phyloP scores from a whole-genome alignment of 352 stramenopile genomes.

The Lagenidium giganteum region DNA sequence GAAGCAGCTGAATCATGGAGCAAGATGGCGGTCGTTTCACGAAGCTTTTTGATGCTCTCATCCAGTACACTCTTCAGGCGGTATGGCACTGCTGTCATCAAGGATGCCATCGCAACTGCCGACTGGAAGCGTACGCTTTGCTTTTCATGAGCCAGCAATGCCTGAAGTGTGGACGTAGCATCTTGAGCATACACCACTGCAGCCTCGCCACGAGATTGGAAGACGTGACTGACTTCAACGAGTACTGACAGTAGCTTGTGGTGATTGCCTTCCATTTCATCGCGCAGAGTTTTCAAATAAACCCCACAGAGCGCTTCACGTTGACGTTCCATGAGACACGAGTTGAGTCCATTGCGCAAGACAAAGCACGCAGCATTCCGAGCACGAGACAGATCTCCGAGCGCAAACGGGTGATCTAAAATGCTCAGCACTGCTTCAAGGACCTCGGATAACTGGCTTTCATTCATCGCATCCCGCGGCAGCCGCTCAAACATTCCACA shows the following conservation, averaged over 20 bases:
- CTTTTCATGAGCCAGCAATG: constrained; percentile 56
- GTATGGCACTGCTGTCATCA: constrained; percentile 67
- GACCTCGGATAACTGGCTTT: constrained; percentile 61
- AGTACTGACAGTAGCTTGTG: constrained; percentile 61
- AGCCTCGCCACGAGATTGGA: constrained; percentile 64
- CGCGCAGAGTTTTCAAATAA: constrained; percentile 51
- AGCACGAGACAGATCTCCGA: constrained; percentile 64
- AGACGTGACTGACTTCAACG: constrained; percentile 61
- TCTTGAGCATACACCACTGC: constrained; percentile 38
- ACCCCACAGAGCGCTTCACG: constrained; percentile 55
- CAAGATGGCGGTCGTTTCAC: constrained; percentile 27
- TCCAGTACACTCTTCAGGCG: constrained; percentile 42
- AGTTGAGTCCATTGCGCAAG: constrained; percentile 57
- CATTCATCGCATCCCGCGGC: constrained; percentile 49
- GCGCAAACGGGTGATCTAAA: constrained; percentile 66
- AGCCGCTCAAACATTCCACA: constrained; percentile 74
- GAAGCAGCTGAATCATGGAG: no score
- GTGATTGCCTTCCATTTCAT: constrained; percentile 43
- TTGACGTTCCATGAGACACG: constrained; percentile 59
- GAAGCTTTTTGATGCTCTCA: constrained; percentile 33
- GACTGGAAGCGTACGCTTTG: constrained; percentile 73
- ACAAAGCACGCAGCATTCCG: constrained; percentile 78
- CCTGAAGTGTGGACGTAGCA: constrained; percentile 30
- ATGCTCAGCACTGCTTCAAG: constrained; percentile 57
- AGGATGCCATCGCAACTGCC: constrained; percentile 49